Conservation (phyloP, 2,329 filamentous ascomycete genomes). For the Stachybotrys elegans region DNA sequence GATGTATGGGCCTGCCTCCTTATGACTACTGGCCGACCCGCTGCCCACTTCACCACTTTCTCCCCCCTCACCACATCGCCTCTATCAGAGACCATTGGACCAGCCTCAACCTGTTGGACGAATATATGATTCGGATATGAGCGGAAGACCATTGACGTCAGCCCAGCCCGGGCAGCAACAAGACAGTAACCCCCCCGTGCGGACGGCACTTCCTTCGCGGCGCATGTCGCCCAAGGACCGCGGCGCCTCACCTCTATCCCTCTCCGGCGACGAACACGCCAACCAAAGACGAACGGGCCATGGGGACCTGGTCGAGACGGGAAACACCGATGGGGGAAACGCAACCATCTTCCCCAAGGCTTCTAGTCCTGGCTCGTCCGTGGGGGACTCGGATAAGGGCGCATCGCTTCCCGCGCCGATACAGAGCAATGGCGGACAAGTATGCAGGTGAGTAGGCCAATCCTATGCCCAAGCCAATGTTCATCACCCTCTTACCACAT, state of each 20-base stretch:
- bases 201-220: conserved; percentile 33
- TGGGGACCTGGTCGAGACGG: conserved; percentile 19
- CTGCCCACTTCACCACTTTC: background rate
- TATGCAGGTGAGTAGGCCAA: conserved; percentile 59
- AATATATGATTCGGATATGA: conserved; percentile 18
- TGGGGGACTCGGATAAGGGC: conserved; percentile 5
- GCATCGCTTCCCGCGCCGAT: conserved; percentile 9
- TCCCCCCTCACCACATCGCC: background rate
- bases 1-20: background rate
- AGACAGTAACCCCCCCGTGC: conserved; percentile 20
- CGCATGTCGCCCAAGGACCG: conserved; percentile 27
- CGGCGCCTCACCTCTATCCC: conserved; percentile 13
- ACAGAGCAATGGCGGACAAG: conserved; percentile 49
- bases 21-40: background rate
- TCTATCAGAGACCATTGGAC: background rate
- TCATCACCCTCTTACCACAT: conserved; percentile 4
- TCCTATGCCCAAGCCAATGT: background rate
- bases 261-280: conserved; percentile 12
- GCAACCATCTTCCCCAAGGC: conserved; percentile 17
- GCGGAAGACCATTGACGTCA: conserved; percentile 20
- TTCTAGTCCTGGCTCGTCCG: conserved; percentile 21
- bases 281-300: conserved; percentile 17
- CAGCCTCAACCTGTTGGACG: background rate
- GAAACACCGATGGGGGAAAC: conserved; percentile 18
- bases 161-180: conserved; percentile 21